phyloP scores from a whole-genome alignment of 148 eudicot species.

The Salicornia ramosissima region DNA sequence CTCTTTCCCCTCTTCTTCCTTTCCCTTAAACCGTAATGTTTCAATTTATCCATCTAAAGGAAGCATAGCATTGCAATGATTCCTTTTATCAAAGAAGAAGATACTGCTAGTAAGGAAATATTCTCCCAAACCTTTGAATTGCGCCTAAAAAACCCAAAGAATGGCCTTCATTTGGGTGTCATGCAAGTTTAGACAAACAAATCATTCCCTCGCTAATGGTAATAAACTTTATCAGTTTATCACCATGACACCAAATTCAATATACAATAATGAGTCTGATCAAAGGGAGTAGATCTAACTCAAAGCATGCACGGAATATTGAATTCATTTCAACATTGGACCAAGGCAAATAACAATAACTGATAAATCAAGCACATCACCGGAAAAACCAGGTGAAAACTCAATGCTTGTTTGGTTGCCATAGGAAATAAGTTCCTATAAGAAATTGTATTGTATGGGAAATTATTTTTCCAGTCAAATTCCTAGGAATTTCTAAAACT shows the following conservation, averaged over 20 bases:
- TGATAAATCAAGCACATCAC: neutral
- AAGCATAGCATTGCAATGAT: neutral
- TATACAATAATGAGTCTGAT: neutral
- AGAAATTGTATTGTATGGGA: no score
- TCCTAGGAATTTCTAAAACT: no score
- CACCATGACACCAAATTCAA: neutral
- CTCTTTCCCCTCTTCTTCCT: no score
- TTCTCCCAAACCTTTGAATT: no score
- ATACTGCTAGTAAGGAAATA: neutral
- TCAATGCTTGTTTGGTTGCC: no score
- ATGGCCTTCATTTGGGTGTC: no score
- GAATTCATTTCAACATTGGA: neutral
- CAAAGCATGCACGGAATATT: neutral
- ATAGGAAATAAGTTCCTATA: no score
- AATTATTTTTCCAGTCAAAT: no score
- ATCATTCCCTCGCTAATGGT: neutral
- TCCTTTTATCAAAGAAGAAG: neutral
- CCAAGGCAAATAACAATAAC: neutral
- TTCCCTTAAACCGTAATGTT: no score
- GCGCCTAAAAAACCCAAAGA: no score
- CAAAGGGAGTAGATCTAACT: neutral
- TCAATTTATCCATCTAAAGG: neutral
- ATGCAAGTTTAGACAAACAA: neutral
- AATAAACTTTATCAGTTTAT: neutral
- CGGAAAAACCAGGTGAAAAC: no score